Conservation (phyloP, 805 yeast genomes). For the Saturnispora ahearnii region DNA sequence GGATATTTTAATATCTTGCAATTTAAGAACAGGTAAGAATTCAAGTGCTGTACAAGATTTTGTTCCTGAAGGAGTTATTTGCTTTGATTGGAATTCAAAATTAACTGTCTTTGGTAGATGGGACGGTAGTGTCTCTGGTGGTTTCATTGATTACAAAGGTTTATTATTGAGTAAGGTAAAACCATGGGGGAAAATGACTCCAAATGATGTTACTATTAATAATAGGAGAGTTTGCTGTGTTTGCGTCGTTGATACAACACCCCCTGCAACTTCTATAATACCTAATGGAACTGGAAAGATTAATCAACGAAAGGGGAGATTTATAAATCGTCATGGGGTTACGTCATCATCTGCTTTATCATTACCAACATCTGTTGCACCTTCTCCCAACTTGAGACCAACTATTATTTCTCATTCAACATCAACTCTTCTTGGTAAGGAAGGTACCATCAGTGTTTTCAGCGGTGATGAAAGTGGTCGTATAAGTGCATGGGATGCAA, state of each 20-base stretch:
- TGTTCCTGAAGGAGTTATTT: constrained; percentile 26
- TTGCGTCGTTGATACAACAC: constrained; percentile 6
- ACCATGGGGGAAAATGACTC: constrained; percentile 7
- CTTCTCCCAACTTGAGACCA: not conserved
- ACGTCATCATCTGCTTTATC: constrained; percentile 2
- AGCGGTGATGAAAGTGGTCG: constrained; percentile 26
- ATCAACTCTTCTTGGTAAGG: constrained; percentile 15
- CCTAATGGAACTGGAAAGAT: not conserved
- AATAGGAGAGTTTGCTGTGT: constrained; percentile 8
- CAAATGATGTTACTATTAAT: not conserved
- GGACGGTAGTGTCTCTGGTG: constrained; percentile 27
- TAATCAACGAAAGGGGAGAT: not conserved
- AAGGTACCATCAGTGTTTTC: constrained; percentile 24
- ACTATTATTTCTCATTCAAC: constrained; percentile 13
- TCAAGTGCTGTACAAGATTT: constrained; percentile 13
- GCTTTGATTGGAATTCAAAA: constrained; percentile 21
- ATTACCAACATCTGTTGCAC: not conserved
- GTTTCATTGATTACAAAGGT: constrained; percentile 18
- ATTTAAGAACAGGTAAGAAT: constrained; percentile 12
- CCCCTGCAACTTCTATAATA: not conserved
- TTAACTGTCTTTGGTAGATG: constrained; percentile 26
- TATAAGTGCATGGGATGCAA: constrained; percentile 27
- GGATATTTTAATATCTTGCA: constrained; percentile 8
- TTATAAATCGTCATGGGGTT: not conserved
- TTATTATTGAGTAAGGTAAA: constrained; percentile 10